Evolutionary conservation across 306 rosid species (phyloP).

Genomic region (Heteromeles arbutifolia): DNA sequence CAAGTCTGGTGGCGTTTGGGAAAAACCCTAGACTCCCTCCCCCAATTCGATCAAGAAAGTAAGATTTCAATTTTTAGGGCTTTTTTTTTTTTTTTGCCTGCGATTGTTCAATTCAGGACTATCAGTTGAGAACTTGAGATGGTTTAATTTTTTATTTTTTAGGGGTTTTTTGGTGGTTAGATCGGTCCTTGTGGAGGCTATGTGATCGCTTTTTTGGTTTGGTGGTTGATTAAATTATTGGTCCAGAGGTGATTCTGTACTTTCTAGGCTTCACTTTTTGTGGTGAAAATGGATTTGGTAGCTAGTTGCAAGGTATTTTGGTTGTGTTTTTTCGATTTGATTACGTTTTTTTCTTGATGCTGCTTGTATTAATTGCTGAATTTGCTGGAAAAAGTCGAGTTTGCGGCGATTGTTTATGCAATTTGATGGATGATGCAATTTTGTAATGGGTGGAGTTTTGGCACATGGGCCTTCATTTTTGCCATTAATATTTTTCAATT

Average conservation of each 20-base stretch:
- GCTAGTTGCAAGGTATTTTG: conserved; percentile 69
- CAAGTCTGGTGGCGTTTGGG: conserved; percentile 36
- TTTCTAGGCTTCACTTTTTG: conserved; percentile 21
- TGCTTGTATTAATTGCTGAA: neutral
- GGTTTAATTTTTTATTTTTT: conserved; percentile 1
- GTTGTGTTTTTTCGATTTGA: neutral
- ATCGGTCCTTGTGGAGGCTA: conserved; percentile 32
- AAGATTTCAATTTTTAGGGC: neutral
- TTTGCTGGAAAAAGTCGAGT: neutral
- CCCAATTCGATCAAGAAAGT: neutral
- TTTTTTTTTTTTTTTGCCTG: neutral
- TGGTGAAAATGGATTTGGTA: conserved; percentile 58
- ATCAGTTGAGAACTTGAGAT: conserved; percentile 1
- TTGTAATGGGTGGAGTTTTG: neutral
- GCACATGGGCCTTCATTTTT: too few relatives aligned
- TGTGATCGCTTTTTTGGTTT: conserved; percentile 21
- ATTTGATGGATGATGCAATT: neutral
- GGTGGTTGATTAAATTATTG: conserved; percentile 12
- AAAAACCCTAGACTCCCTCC: neutral
- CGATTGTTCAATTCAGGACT: neutral
- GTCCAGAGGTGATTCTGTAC: conserved; percentile 32
- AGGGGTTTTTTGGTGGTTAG: conserved; percentile 34
- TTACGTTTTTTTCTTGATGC: neutral
- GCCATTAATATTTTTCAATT: too few relatives aligned
- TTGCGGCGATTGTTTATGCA: neutral